These are phyloP conservation scores for Aquanectria penicillioides DNA, from an alignment of 2,329 filamentous ascomycete species.

Conservation along the genomic window DNA sequence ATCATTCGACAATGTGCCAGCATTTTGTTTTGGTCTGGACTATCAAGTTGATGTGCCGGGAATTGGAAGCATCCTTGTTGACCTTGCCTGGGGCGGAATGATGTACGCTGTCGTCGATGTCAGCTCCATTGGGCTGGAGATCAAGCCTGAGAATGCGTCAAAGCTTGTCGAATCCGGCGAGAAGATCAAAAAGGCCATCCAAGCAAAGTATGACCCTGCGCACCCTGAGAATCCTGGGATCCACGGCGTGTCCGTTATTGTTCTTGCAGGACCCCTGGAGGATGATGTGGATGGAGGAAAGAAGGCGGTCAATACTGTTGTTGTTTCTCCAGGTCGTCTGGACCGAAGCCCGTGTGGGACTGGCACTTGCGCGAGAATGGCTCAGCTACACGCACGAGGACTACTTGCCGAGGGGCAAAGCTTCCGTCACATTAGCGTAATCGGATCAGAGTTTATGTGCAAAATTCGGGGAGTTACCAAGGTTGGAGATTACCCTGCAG, in stretches of 20 bases:
- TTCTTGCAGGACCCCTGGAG: constrained; percentile 49
- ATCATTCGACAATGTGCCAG: constrained; percentile 56
- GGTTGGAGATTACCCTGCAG: constrained; percentile 51
- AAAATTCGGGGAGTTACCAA: constrained; percentile 49
- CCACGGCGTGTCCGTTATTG: constrained; percentile 50
- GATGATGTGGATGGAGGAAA: constrained; percentile 13
- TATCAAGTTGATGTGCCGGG: constrained; percentile 51
- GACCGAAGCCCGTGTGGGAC: constrained; percentile 57
- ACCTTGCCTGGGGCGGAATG: constrained; percentile 60
- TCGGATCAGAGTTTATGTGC: constrained; percentile 49
- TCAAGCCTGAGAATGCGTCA: constrained; percentile 45
- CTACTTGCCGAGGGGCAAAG: constrained; percentile 46
- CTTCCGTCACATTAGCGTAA: constrained; percentile 51
- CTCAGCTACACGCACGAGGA: constrained; percentile 52
- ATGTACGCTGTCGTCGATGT: constrained; percentile 55
- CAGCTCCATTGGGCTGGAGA: constrained; percentile 45
- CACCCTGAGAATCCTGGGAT: constrained; percentile 56
- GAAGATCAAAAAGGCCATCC: constrained; percentile 53
- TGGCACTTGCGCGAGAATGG: constrained; percentile 53
- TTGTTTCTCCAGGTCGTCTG: constrained; percentile 54
- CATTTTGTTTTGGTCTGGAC: constrained; percentile 54
- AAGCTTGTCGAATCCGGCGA: constrained; percentile 54
- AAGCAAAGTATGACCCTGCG: constrained; percentile 46
- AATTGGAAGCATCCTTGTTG: constrained; percentile 50
- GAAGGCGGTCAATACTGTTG: constrained; percentile 46